A percentile compares a stretch with the other conserved stretches of the same genome.
Conservation (phyloP, 169 alveolate genomes). For the Plasmodium vivax region DNA sequence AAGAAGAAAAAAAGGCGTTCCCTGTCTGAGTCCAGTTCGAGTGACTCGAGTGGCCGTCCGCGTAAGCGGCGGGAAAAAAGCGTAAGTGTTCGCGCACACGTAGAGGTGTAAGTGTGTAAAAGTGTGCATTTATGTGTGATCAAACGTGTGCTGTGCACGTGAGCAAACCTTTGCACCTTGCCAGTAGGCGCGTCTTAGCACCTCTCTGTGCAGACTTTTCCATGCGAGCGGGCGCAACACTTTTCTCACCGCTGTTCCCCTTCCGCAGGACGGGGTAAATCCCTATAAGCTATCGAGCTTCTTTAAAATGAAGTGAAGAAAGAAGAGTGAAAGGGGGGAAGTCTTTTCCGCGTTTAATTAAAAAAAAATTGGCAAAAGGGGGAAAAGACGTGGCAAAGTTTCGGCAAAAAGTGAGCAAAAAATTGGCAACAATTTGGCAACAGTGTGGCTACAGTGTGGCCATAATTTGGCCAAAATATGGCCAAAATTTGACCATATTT, state of each 20-base stretch:
- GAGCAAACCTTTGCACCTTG: background rate
- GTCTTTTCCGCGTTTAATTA: conserved; percentile 12
- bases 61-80: conserved; percentile 43
- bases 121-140: background rate
- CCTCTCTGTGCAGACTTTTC: background rate
- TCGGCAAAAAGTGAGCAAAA: background rate
- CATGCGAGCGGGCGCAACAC: background rate
- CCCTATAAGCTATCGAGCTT: conserved; percentile 69
- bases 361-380: conserved; percentile 12
- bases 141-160: background rate
- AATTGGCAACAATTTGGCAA: background rate
- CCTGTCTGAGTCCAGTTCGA: conserved; percentile 13
- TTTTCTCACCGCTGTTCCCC: background rate
- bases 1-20: conserved; percentile 15
- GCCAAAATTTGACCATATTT: background rate
- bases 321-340: background rate
- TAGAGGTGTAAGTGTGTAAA: conserved; percentile 5
- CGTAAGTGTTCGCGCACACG: conserved; percentile 15
- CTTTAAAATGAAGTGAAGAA: conserved; percentile 66
- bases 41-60: conserved; percentile 27
- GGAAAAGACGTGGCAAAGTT: background rate
- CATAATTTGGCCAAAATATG: background rate
- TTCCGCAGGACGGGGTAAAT: conserved; percentile 51
- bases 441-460: background rate
- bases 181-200: background rate